Percentiles rank a stretch among this genome's conserved stretches.
phyloP scores from a whole-genome alignment of 495 filamentous ascomycete species.

The Cryomyces minteri region DNA sequence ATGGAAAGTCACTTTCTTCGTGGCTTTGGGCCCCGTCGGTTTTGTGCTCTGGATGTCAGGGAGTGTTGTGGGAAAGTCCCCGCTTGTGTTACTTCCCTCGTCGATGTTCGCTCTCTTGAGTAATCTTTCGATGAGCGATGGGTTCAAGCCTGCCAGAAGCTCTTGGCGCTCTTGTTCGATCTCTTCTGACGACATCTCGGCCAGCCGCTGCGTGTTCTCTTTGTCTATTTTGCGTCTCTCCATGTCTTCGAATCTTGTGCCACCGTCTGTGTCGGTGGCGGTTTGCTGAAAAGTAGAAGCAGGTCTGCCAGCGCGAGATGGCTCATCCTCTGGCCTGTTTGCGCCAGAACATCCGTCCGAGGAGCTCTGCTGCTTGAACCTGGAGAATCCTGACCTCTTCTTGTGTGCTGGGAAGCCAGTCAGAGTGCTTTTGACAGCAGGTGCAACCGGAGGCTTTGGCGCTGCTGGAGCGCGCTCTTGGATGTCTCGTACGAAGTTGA shows the following conservation, averaged over 20 bases:
- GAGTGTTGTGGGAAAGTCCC: too few species aligned
- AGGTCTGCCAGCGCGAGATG: not conserved
- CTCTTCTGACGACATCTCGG: constrained; percentile 62
- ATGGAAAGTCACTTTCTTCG: constrained; percentile 14
- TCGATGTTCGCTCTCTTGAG: constrained; percentile 66
- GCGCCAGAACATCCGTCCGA: constrained; percentile 5
- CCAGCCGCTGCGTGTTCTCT: constrained; percentile 60
- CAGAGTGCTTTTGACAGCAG: constrained; percentile 33
- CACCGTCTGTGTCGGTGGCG: not conserved
- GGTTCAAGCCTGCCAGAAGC: constrained; percentile 46
- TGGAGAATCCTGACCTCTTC: constrained; percentile 49
- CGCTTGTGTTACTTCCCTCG: constrained; percentile 22
- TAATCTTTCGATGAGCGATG: constrained; percentile 54
- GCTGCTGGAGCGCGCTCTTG: constrained; percentile 43
- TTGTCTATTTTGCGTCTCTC: constrained; percentile 56
- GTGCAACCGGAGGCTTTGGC: constrained; percentile 42
- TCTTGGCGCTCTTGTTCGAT: constrained; percentile 64
- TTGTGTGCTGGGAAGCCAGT: constrained; percentile 81
- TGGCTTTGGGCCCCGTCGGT: not conserved
- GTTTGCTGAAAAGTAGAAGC: not conserved
- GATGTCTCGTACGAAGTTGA: constrained; percentile 52
- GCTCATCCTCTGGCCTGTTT: too few species aligned
- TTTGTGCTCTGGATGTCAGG: not conserved
- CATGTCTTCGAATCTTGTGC: constrained; percentile 19
- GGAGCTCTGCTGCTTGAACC: constrained; percentile 56